These are phyloP conservation scores for Panaeolus cyanescens DNA, from an alignment of 768 basidiomycete genomes.

Conservation along the genomic window DNA sequence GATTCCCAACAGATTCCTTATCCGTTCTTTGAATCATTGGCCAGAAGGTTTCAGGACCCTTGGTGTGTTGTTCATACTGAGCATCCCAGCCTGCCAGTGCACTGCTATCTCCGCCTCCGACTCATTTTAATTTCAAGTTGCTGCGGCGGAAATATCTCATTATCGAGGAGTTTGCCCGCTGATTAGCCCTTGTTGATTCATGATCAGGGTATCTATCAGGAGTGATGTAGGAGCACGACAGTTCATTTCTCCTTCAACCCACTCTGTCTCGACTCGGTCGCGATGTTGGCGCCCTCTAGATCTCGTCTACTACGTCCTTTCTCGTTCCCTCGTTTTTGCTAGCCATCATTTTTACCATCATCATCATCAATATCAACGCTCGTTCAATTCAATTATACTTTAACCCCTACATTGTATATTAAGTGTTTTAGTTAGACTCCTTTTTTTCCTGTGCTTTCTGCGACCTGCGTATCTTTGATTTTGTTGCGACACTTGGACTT, in stretches of 20 bases:
- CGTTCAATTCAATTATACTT: not conserved
- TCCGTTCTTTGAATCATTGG: not conserved
- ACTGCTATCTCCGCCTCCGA: not conserved
- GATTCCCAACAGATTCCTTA: not conserved
- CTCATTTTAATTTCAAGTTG: not conserved
- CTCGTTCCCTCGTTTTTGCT: not conserved
- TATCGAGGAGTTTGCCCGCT: no score
- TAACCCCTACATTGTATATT: not conserved
- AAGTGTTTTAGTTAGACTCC: not conserved
- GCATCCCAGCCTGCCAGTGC: not conserved
- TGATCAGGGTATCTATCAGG: no score
- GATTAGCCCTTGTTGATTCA: no score
- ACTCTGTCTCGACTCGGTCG: no score
- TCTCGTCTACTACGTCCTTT: not conserved
- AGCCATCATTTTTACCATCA: no score
- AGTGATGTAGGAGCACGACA: no score
- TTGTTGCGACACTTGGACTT: no score
- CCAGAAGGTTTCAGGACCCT: no score
- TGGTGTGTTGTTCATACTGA: no score
- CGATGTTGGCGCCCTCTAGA: no score
- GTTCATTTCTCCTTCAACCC: no score
- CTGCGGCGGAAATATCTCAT: no score
- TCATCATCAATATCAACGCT: not conserved
- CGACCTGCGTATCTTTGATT: not conserved
- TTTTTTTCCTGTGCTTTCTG: not conserved